Percentiles rank a stretch among this genome's conserved stretches.
Evolutionary conservation across 768 basidiomycete genomes (phyloP).

Genomic region (Heimioporus sp.): DNA sequence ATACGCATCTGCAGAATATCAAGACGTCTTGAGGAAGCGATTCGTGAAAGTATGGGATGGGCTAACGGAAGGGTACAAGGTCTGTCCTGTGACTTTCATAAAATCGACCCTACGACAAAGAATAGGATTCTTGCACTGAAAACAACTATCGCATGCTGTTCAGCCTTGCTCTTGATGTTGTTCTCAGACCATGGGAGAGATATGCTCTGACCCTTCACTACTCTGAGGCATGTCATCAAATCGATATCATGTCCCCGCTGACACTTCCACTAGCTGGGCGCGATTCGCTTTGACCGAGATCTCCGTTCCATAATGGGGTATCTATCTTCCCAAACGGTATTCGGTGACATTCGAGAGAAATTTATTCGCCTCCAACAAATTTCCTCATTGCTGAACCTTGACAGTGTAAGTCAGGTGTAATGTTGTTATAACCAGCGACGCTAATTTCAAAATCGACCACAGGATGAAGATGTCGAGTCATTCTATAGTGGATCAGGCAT

Average conservation of each 20-base stretch:
- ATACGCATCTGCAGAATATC: slow-evolving; percentile 80
- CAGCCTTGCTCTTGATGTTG: slow-evolving; percentile 76
- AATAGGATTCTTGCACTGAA: slow-evolving; percentile 83
- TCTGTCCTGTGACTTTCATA: slow-evolving; percentile 24
- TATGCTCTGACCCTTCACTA: slow-evolving; percentile 76
- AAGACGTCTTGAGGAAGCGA: slow-evolving; percentile 84
- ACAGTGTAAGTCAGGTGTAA: slow-evolving; percentile 46
- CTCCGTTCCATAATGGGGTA: slow-evolving; percentile 80
- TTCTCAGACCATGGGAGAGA: slow-evolving; percentile 97
- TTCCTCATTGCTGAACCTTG: slow-evolving; percentile 86
- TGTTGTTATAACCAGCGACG: not conserved
- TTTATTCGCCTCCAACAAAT: slow-evolving; percentile 92
- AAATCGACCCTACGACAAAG: slow-evolving; percentile 1
- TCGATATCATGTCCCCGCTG: not conserved
- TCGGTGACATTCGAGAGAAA: slow-evolving; percentile 90
- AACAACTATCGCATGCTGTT: slow-evolving; percentile 86
- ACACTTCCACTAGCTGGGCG: slow-evolving; percentile 67
- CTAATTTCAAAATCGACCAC: slow-evolving; percentile 4
- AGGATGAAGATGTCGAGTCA: slow-evolving; percentile 95
- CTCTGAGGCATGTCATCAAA: slow-evolving; percentile 63
- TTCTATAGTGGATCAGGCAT: slow-evolving; percentile 95
- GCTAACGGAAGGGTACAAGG: slow-evolving; percentile 85
- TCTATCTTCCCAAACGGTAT: slow-evolving; percentile 83
- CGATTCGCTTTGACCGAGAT: slow-evolving; percentile 93
- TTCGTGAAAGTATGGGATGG: slow-evolving; percentile 89